Base-by-base conservation (phyloP, 2,329 filamentous ascomycete genomes). In the Colletotrichum horii region DNA sequence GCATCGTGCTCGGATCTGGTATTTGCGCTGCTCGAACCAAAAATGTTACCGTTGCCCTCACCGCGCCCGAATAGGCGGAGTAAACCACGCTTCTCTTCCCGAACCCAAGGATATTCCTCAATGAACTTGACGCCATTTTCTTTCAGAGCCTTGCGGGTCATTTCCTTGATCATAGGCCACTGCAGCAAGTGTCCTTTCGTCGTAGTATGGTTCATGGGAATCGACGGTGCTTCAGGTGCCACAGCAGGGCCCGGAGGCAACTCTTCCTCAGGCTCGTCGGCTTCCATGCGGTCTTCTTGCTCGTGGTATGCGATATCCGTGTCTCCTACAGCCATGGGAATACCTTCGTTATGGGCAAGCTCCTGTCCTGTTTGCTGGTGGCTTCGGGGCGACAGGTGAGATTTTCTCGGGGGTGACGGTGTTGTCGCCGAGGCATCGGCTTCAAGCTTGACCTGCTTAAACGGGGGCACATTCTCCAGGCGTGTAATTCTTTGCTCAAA, bases 191-290 rank as follows among this genome's bases (percentile, higher is more conserved):
- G 91, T 66, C 97, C 95, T 2, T 96, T 96, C n/a, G 95, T 92
- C 1, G 96, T 98, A 0, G 95, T 97, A 81, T 98, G 96, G 78
- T 98, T 95, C 32, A 93, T 91, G 1, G 95, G 94, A 71, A 98
- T 94, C 3, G 94, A 91, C 16, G 94, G 90, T 78, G 92, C 89
- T 62, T 91, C 92, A 2, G 89, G 89, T 15, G 84, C 86, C 8
- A 91, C 89, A 14, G 88, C 85, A 9, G 88, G 88, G 9, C 89
- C 88, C 24, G 89, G 75, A 11, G 75, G 88, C 60, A 85, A 85
- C 66, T 87, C 83, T 68, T 89, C 87, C 36, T 91, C 88, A 52
- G 89, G 89, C 65, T 85, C 82, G 14, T 84, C 82, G 55, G 84
- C 38, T 82, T 81, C 15, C 83, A 84, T 75, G 82, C 81, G 36